Base-by-base conservation (phyloP, 2,329 filamentous ascomycete genomes). In the Penicillium sp. region DNA sequence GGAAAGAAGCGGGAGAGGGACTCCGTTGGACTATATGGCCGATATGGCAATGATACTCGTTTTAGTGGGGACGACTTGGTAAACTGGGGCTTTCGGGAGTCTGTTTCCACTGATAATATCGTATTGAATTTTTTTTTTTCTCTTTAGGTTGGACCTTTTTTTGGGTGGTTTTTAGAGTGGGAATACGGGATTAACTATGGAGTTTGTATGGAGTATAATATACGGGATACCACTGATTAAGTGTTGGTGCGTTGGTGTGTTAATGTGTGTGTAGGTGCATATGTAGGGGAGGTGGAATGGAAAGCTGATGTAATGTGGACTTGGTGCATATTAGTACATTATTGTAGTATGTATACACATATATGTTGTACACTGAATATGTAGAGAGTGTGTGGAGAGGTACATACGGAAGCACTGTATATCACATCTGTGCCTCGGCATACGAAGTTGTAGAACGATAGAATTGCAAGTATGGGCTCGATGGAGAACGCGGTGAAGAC, bases 1-100 rank as follows among this genome's bases (percentile, higher is more conserved):
- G 47, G 34, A 38, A 44, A 45, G 31, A 46, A 51, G 35, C 40
- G 53, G 53, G 40, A 39, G 40, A 52, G 16, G 26, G 49, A 55
- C 40, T 39, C 18, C 34, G 38, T 50, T 55, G 20, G 38, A 55
- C n/a, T 5, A 43, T 31, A n/a, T 10, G 11, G 51, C 53, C 48
- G 48, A 55, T 55, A 24, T 51, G 53, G 53, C 20, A 55, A 52
- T 29, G 53, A 55, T 55, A 22, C 34, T 32, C 39, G 31, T 14
- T 18, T 20, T 16, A 31, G 53, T 55, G 53, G 53, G 53, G 47
- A 22, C 13, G 37, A 34, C 5, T 38, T 38, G 8, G 22, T 29
- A 22, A 32, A 54, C 37, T 50, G 46, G 46, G n/a, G 31, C 38
- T 39, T 39, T 45, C 16, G 48, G 47, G 32, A 24, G 22, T 29